A percentile compares a stretch with the other conserved stretches of the same genome.
These are phyloP conservation scores for Blepharisma stoltei DNA, from an alignment of 73 alveolate genomes.

Conservation along the genomic window DNA sequence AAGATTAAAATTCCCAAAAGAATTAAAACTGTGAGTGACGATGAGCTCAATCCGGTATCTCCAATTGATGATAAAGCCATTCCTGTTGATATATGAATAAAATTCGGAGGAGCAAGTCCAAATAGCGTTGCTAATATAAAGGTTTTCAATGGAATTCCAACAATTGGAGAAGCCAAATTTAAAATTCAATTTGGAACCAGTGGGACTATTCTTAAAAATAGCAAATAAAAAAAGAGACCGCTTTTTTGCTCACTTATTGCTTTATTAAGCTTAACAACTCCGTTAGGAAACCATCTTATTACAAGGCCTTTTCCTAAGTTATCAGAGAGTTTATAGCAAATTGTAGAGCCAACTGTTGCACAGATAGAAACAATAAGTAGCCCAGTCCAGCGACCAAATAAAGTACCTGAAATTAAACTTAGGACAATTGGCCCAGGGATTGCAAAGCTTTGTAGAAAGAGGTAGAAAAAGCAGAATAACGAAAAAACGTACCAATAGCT, in stretches of 20 bases:
- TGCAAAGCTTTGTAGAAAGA: conserved; percentile 73
- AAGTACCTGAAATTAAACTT: conserved; percentile 70
- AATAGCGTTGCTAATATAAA: conserved; percentile 66
- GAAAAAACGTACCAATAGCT: not conserved
- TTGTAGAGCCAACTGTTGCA: conserved; percentile 76
- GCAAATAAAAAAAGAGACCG: conserved; percentile 65
- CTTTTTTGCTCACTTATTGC: conserved; percentile 41
- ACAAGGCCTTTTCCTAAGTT: conserved; percentile 72
- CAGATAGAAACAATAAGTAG: conserved; percentile 63
- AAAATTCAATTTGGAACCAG: conserved; percentile 77
- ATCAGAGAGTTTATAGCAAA: conserved; percentile 66
- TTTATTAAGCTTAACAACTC: conserved; percentile 46
- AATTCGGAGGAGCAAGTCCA: conserved; percentile 80
- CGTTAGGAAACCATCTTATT: conserved; percentile 47
- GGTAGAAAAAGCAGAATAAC: conserved; percentile 57
- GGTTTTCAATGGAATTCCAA: conserved; percentile 64
- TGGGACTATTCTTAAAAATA: conserved; percentile 81
- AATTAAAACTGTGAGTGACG: too few relatives aligned
- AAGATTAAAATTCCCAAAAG: too few relatives aligned
- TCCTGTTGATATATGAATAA: conserved; percentile 73
- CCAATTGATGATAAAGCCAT: conserved; percentile 36
- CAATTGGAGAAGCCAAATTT: conserved; percentile 72
- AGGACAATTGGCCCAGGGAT: conserved; percentile 87
- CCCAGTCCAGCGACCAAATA: conserved; percentile 84
- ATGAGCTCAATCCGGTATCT: too few relatives aligned